Conservation (phyloP, 106 monocot genomes). For the Alisma plantagoaquatica region DNA sequence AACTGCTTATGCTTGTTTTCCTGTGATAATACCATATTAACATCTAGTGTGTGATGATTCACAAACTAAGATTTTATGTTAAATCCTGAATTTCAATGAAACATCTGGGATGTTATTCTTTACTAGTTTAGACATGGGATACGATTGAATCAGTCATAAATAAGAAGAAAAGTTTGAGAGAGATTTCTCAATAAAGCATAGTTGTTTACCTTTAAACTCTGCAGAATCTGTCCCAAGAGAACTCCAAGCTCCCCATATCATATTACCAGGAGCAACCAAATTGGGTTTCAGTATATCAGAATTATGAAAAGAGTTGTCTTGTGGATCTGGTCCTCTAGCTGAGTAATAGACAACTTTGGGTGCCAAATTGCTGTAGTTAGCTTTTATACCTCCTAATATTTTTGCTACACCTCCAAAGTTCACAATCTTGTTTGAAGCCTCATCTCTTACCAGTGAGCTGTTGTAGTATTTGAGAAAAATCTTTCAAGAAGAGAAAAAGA, state of each 20-base stretch:
- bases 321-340: conserved; percentile 92
- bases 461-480: conserved; percentile 82
- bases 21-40: no score
- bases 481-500: conserved; percentile 33
- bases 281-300: conserved; percentile 97
- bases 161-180: no score
- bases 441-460: conserved; percentile 55
- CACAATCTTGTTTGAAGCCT: conserved; percentile 28
- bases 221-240: conserved; percentile 52
- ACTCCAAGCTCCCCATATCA: conserved; percentile 99
- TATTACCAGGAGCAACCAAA: conserved; percentile 90
- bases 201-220: conserved; percentile 91
- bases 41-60: no score
- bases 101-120: no score
- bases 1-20: no score
- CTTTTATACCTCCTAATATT: conserved; percentile 68
- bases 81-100: no score
- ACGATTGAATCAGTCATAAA: no score
- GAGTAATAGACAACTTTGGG: conserved; percentile 97
- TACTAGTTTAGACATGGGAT: no score
- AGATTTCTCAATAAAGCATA: no score
- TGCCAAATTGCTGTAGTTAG: conserved; percentile 71
- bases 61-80: no score
- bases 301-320: conserved; percentile 67
- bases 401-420: conserved; percentile 67